phyloP scores from a whole-genome alignment of 257 asterid genomes.

The Capsicum rhomboideum region DNA sequence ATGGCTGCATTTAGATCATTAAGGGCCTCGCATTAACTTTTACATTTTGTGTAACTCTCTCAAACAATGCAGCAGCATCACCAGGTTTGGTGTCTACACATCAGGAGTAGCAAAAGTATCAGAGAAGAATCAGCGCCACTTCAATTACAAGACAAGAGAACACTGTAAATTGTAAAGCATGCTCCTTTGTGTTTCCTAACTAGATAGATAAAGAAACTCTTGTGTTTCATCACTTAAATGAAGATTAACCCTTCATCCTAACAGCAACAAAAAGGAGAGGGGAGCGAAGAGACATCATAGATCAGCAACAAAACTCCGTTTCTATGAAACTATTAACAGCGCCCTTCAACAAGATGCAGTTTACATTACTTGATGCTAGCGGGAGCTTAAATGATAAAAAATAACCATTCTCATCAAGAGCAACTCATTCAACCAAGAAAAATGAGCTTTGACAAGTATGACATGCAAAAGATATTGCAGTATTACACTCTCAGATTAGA shows the following conservation, averaged over 20 bases:
- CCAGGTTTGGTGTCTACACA: slow-evolving; percentile 58
- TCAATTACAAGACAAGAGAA: neutral
- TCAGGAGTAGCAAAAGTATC: neutral
- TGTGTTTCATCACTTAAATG: neutral
- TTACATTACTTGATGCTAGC: neutral
- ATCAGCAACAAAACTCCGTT: neutral
- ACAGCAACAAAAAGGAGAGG: neutral
- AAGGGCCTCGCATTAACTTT: slow-evolving; percentile 85
- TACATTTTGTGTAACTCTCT: slow-evolving; percentile 65
- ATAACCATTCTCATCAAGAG: neutral
- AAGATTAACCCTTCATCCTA: neutral
- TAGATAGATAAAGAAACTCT: neutral
- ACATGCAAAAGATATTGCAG: neutral
- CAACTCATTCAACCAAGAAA: neutral
- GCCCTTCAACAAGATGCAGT: neutral
- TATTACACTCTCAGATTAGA: neutral
- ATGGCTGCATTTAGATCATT: slow-evolving; percentile 78
- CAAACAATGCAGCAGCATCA: slow-evolving; percentile 64
- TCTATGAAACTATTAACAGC: neutral
- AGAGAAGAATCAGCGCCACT: slow-evolving; percentile 2
- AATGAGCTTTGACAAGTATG: neutral
- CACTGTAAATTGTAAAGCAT: neutral
- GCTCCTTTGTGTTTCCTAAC: neutral
- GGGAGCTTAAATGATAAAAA: neutral
- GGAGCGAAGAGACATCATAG: neutral